phyloP scores from a whole-genome alignment of 257 asterid species.

The Knoxia roxburghii region DNA sequence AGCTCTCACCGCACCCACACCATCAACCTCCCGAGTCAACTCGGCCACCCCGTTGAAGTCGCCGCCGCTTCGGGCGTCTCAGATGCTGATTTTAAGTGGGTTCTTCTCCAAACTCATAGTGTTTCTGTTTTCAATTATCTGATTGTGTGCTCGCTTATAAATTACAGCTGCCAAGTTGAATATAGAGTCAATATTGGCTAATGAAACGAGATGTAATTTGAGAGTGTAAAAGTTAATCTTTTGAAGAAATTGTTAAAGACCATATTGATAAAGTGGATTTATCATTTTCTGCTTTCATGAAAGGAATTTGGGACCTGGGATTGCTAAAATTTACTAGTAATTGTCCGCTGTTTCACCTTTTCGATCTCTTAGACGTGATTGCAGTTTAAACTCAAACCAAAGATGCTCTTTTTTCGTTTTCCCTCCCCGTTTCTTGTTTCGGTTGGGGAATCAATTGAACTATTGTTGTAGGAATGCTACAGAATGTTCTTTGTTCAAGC shows the following conservation, averaged over 20 bases:
- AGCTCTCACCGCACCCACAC: constrained; percentile 33
- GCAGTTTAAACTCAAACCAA: too few relatives aligned
- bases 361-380: too few relatives aligned
- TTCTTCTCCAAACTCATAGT: constrained; percentile 5
- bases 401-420: too few relatives aligned
- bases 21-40: constrained; percentile 56
- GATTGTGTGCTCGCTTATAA: background rate
- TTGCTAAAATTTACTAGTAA: background rate
- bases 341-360: too few relatives aligned
- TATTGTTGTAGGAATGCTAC: constrained; percentile 69
- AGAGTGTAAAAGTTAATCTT: background rate
- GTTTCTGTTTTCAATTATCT: background rate
- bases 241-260: background rate
- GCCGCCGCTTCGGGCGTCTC: constrained; percentile 71
- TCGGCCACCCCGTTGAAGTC: constrained; percentile 48
- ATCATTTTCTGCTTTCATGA: background rate
- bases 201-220: background rate
- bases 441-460: background rate
- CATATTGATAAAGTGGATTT: background rate
- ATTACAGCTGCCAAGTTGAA: too few relatives aligned
- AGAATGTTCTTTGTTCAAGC: constrained; percentile 67
- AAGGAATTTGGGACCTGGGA: background rate
- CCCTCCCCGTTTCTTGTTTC: background rate
- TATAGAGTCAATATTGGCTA: background rate
- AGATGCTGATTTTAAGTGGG: constrained; percentile 61